phyloP scores from a whole-genome alignment of 2,329 filamentous ascomycete species.

The Mycosphaerella sp. region DNA sequence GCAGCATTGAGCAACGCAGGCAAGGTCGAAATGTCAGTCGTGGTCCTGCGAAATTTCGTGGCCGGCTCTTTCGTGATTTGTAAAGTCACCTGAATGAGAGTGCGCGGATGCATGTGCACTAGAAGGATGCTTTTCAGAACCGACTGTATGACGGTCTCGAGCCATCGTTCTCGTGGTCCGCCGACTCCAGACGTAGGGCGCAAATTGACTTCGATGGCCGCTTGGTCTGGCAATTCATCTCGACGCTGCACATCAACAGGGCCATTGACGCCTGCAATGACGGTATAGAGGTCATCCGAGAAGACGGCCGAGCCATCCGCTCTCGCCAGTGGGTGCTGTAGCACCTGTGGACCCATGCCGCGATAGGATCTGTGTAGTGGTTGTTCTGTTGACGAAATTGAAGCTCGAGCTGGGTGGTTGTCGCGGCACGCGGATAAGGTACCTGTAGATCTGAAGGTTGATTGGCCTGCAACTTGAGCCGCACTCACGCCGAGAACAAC shows the following conservation, averaged over 20 bases:
- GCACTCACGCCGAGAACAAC: not conserved
- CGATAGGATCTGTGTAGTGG: no score
- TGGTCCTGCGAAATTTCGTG: constrained; percentile 51
- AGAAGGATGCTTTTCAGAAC: constrained; percentile 69
- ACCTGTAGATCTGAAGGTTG: no score
- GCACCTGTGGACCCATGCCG: constrained; percentile 24
- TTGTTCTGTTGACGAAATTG: not conserved
- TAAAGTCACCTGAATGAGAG: constrained; percentile 73
- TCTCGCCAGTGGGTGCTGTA: constrained; percentile 51
- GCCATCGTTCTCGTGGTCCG: constrained; percentile 57
- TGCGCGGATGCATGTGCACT: constrained; percentile 67
- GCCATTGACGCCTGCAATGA: constrained; percentile 84
- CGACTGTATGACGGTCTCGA: constrained; percentile 68
- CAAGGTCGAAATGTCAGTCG: constrained; percentile 69
- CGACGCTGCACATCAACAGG: constrained; percentile 83
- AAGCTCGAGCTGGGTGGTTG: not conserved
- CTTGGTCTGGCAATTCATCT: constrained; percentile 88
- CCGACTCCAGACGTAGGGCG: constrained; percentile 79
- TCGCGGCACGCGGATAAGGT: no score
- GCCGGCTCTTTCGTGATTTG: constrained; percentile 49
- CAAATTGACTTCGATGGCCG: constrained; percentile 81
- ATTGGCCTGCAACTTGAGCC: no score
- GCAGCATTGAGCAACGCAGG: constrained; percentile 77
- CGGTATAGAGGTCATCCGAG: constrained; percentile 67
- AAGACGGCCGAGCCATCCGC: constrained; percentile 77